Conservation (phyloP, 2,329 filamentous ascomycete species). For the Alternaria conjuncta region DNA sequence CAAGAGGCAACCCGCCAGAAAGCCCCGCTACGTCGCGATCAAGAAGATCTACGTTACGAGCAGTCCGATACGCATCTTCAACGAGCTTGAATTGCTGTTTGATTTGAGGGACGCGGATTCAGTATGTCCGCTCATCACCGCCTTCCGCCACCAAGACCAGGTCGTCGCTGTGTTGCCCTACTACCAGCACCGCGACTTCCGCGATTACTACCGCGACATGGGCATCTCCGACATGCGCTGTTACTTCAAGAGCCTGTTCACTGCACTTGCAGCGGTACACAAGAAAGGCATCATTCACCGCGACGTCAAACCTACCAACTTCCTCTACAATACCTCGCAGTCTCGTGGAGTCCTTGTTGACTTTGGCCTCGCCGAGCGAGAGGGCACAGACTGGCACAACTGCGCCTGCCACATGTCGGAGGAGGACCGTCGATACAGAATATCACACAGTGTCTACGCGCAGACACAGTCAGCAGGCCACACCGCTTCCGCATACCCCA, state of each 20-base stretch:
- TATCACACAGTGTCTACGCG: slow-evolving; percentile 64
- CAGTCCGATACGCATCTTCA: slow-evolving; percentile 89
- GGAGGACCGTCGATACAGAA: slow-evolving; percentile 65
- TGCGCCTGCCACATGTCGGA: slow-evolving; percentile 79
- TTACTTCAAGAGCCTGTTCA: slow-evolving; percentile 89
- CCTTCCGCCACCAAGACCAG: slow-evolving; percentile 93
- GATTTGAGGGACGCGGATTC: slow-evolving; percentile 82
- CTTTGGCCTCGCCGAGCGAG: slow-evolving; percentile 88
- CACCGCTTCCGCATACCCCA: slow-evolving; percentile 73
- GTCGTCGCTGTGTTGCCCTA: slow-evolving; percentile 94
- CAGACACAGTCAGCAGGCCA: slow-evolving; percentile 55
- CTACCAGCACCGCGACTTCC: slow-evolving; percentile 94
- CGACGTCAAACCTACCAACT: slow-evolving; percentile 98
- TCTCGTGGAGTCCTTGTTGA: slow-evolving; percentile 93
- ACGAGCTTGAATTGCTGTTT: slow-evolving; percentile 92
- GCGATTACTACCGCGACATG: slow-evolving; percentile 92
- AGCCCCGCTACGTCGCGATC: slow-evolving; percentile 84
- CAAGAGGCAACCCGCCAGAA: slow-evolving; percentile 56
- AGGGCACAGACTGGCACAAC: slow-evolving; percentile 74
- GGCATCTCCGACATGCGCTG: slow-evolving; percentile 83
- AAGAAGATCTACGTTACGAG: slow-evolving; percentile 99
- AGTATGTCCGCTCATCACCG: slow-evolving; percentile 94
- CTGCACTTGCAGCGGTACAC: slow-evolving; percentile 83
- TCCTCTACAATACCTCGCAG: slow-evolving; percentile 84
- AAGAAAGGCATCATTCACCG: slow-evolving; percentile 84